Evolutionary conservation across 495 filamentous ascomycete species (phyloP), one percentile per base, ranked within the genome.

Genomic region (Neurospora sp.): DNA sequence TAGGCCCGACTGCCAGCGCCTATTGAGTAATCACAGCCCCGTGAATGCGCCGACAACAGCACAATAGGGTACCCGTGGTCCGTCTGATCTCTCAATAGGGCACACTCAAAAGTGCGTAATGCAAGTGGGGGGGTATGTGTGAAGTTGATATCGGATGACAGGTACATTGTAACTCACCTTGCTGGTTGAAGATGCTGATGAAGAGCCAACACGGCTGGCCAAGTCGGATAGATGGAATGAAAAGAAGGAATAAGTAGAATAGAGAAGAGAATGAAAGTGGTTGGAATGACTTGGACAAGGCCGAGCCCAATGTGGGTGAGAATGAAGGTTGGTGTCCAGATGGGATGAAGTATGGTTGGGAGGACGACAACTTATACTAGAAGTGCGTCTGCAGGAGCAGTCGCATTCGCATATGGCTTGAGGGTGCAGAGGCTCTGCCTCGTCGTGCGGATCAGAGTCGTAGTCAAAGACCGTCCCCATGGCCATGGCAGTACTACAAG

Each of bases 391-490:
- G 70, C 70, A 48, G 69, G 14, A n/a, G 41, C 53, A n/a, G 40
- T 35, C 14, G 41, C 42, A 61, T 35, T 38, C 68, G 27, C 31
- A 44, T 37, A 66, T 35, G 71, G 39, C 68, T 35, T 48, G 16
- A 73, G 59, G n/a, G 27, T 74, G 66, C 68, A 71, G 40, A 72
- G 73, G 69, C 70, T 37, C 68, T 78, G 78, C 76, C 35, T 61
- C 41, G 71, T 70, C 59, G 48, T 20, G 37, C 48, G 74, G 38
- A 70, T 68, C 59, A 40, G 48, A 37, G 14, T 66, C 66, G 40
- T 22, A 69, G 70, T 71, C 44, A 8, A 39, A n/a, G 27, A 59
- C 74, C 73, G 71, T 20, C 69, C 69, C 73, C 68, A 66, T 66
- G 76, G 40, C 69, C 71, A 71, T 73, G 72, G 70, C 76, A 73